Evolutionary conservation across 1,284 basidiomycete species (phyloP).

Genomic region (Ganoderma resinaceum): DNA sequence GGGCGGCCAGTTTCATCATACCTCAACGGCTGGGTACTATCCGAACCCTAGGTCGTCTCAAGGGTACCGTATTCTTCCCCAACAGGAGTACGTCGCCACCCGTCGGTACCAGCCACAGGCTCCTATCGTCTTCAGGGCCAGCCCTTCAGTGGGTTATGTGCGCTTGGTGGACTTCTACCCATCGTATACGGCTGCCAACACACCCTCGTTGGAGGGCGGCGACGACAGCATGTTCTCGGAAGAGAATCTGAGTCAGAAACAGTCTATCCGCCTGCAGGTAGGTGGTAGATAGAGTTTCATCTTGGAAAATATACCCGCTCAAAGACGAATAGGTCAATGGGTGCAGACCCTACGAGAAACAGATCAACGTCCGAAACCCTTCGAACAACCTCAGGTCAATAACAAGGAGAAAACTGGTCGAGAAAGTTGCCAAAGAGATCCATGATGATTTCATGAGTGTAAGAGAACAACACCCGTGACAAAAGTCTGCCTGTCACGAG

Average conservation of each 20-base stretch:
- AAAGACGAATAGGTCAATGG: conserved; percentile 13
- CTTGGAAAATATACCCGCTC: background rate
- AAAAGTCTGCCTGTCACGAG: background rate
- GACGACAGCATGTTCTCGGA: conserved; percentile 23
- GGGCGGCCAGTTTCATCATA: background rate
- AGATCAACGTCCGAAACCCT: conserved; percentile 28
- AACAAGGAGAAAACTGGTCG: conserved; percentile 24
- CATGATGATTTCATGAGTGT: conserved; percentile 26
- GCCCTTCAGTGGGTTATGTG: conserved; percentile 17
- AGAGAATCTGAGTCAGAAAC: conserved; percentile 26
- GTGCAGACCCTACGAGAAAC: conserved; percentile 21
- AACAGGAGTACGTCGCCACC: conserved; percentile 19
- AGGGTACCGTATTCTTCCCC: conserved; percentile 19
- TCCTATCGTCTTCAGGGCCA: conserved; percentile 20
- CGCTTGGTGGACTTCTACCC: conserved; percentile 10
- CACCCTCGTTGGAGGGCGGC: background rate
- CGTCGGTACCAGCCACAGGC: conserved; percentile 16
- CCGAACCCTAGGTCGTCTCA: background rate
- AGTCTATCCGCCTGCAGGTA: conserved; percentile 26
- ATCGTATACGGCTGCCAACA: background rate
- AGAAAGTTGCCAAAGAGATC: conserved; percentile 29
- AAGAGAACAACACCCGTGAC: background rate
- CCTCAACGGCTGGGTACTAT: background rate
- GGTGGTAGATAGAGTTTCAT: background rate
- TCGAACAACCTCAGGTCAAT: conserved; percentile 21